Evolutionary conservation across 345 rosid genomes (phyloP), one percentile per base, ranked within the genome.

Genomic region (Arabis alpina): DNA sequence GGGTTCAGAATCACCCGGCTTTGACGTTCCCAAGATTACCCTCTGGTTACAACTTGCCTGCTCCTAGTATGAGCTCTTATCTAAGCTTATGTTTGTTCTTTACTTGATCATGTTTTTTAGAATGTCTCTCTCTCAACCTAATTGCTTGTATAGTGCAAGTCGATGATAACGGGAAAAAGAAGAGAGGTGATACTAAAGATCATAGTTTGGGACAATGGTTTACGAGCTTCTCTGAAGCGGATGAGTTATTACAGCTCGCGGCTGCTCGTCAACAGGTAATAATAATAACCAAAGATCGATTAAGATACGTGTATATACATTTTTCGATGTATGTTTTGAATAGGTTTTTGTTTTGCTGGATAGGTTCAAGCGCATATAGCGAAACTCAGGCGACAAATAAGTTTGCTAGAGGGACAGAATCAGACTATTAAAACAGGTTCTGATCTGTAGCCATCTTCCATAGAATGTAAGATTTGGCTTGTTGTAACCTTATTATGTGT

Each of bases 311-410:
- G 25, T 39, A 12, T 32, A 27, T 39, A 4, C 27, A 19, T 63
- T 47, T 2, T 4, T 36, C 0, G 1, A 42, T 60, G 19, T 52
- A 30, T 52, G 80, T 63, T 60, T 30, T 52, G 32, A 15, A 37
- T 53, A 12, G 59, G 47, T 37, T 50, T 47, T 8, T 34, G 37
- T 34, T 49, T 27, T 23, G 45, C 14, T 64, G 39, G 77, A 64
- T 79, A 89, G 93, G 91, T 89, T 64, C 89, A 84, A 87, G 81
- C 85, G 58, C 89, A 89, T 83, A 89, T 87, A 54, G 84, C 85
- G 10, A 89, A 85, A 75, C 82, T 84, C 43, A 84, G 79, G 77
- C 71, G 85, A 69, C 89, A 89, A 65, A 81, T 83, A 79, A 86
- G 80, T 69, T 19, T 83, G 80, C 65, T 87, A 47, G 93, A 89